Percentiles rank a stretch among this genome's conserved stretches.
These are phyloP conservation scores for Globisporangium irregulare DNA, from an alignment of 352 stramenopile genomes.

Conservation along the genomic window DNA sequence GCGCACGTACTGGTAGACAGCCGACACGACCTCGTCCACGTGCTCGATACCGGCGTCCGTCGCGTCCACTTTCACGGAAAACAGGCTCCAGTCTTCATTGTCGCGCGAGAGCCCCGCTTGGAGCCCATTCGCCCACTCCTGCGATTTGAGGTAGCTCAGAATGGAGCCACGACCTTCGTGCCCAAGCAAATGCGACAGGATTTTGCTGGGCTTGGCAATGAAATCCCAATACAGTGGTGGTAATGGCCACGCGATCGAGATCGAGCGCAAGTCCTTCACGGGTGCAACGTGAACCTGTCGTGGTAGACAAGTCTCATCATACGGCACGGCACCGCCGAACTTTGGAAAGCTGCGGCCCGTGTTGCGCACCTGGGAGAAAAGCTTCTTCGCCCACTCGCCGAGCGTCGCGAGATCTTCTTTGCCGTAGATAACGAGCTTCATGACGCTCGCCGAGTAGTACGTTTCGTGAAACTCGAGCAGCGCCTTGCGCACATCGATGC, in stretches of 20 bases:
- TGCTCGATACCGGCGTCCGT: constrained; percentile 64
- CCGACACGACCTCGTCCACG: constrained; percentile 55
- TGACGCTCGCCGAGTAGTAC: constrained; percentile 61
- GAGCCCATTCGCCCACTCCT: constrained; percentile 74
- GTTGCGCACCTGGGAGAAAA: constrained; percentile 88
- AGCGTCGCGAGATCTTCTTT: constrained; percentile 87
- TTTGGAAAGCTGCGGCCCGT: constrained; percentile 43
- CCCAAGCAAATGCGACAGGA: constrained; percentile 91
- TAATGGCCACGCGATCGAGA: constrained; percentile 72
- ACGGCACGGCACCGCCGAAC: constrained; percentile 47
- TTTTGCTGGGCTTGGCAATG: constrained; percentile 73
- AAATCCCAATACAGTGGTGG: constrained; percentile 48
- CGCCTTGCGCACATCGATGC: constrained; percentile 60
- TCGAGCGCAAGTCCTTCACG: constrained; percentile 68
- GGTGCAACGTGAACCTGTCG: constrained; percentile 50
- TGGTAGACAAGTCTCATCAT: constrained; percentile 43
- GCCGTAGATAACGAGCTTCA: constrained; percentile 71
- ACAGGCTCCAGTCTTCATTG: constrained; percentile 68
- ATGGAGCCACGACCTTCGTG: constrained; percentile 93
- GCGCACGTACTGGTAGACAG: constrained; percentile 68
- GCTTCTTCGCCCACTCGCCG: constrained; percentile 54
- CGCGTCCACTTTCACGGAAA: constrained; percentile 66
- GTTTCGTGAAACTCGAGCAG: constrained; percentile 85
- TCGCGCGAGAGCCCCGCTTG: constrained; percentile 59
- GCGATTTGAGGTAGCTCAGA: constrained; percentile 88